Evolutionary conservation across 1,139 yeast species (phyloP).

Genomic region (Hansenula lynferdii): DNA sequence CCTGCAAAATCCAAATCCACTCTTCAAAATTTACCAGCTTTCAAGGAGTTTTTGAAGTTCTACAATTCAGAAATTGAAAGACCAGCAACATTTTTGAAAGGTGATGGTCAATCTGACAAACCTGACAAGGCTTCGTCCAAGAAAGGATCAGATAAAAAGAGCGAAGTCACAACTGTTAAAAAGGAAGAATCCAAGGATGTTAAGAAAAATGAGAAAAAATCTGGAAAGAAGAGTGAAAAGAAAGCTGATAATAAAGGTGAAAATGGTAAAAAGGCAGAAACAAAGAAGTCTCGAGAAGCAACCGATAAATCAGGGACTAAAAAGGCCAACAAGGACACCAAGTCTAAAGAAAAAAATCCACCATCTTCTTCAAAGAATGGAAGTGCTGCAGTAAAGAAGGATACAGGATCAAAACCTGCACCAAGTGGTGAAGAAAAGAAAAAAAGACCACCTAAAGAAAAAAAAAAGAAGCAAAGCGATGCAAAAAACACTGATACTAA

Average conservation of each 20-base stretch:
- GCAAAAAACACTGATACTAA: not conserved
- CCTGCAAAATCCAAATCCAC: not conserved
- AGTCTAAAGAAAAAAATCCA: too few relatives aligned
- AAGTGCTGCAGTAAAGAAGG: not conserved
- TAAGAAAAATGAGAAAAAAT: not conserved
- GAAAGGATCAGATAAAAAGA: too few relatives aligned
- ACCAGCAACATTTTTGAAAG: conserved; percentile 9
- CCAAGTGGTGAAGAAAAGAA: too few relatives aligned
- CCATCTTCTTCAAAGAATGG: too few relatives aligned
- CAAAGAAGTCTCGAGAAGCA: not conserved
- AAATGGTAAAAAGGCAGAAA: not conserved
- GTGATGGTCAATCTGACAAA: not conserved
- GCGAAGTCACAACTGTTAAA: too few relatives aligned
- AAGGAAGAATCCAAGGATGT: not conserved
- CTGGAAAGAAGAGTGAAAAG: not conserved
- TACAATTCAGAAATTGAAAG: conserved; percentile 14
- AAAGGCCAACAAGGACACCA: not conserved
- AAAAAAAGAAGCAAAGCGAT: not conserved
- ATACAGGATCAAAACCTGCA: too few relatives aligned
- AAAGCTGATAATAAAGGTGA: not conserved
- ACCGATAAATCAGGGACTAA: not conserved
- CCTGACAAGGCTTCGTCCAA: too few relatives aligned
- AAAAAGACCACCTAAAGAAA: too few relatives aligned
- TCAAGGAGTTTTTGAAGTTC: conserved; percentile 12
- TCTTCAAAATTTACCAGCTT: conserved; percentile 8